Base-by-base conservation (phyloP, 129 eudicot species). In the Lactuca sativa region DNA sequence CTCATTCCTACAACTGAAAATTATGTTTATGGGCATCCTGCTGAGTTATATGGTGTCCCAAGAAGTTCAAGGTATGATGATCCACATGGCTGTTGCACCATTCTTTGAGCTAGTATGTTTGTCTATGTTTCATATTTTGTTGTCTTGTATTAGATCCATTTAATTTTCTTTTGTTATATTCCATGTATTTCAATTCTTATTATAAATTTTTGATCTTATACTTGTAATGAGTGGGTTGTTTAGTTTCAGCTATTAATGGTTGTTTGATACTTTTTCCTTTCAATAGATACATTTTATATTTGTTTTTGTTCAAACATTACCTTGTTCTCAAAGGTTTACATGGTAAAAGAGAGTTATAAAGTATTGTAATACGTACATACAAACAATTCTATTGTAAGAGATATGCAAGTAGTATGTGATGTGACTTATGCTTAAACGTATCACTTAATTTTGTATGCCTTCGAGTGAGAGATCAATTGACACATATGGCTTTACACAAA, bases 41-140 rank as follows among this genome's bases (percentile, higher is more conserved):
- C 48, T 60, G 14, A 36, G 30, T 14, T 32, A 14, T 60, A 60
- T 60, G 48, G 30, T 7, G 17, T 21, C 7, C 10, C 41, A 60
- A 60, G 10, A 34, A 15, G 25, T 15, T 48, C 70, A 48, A 66
- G 17, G 38, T 33, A 66, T 9, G 43, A 66, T 48, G 30, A 48
- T 31, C 12, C 70, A 33, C 58, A 31, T 30, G 13, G 15, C 31
- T 66, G 70, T 66, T 66, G 59, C 44, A 48, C 44, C 59, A 66
- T 66, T 66, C 58, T 66, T 66, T 66, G 59, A 66, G 58, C 37
- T 7, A 6, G 7, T 41, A 11, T 33, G 37, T 36, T 56, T 15
- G 16, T 16, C 4, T 3, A 25, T 9, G 0, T 0, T 18, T 65
- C 11, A 4, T 59, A 12, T 47, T 11, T 11, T 47, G 52, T 11